phyloP scores from a whole-genome alignment of 2,329 filamentous ascomycete species.

The Alternaria atra region DNA sequence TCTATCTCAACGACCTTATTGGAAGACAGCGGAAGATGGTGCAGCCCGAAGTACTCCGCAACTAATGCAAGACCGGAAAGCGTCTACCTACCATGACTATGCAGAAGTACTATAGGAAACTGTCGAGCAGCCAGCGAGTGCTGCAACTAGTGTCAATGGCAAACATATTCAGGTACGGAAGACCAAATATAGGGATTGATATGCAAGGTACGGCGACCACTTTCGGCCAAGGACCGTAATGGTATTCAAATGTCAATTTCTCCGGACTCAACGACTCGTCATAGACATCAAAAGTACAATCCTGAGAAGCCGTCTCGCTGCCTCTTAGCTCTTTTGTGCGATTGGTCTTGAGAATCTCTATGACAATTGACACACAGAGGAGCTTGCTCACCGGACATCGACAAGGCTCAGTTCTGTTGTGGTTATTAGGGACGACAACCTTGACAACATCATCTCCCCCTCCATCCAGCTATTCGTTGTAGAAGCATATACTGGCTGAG shows the following conservation, averaged over 20 bases:
- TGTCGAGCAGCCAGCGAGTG: not conserved
- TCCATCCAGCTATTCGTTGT: not conserved
- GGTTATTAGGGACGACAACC: not conserved
- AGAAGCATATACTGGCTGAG: not conserved
- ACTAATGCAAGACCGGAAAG: not conserved
- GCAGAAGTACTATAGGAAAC: not conserved
- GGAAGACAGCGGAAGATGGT: constrained; percentile 11
- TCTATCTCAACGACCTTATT: not conserved
- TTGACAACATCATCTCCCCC: not conserved
- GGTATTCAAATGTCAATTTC: not conserved
- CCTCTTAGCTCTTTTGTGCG: not conserved
- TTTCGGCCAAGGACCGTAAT: not conserved
- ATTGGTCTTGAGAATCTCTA: not conserved
- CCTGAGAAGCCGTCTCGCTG: not conserved
- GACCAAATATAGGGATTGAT: not conserved
- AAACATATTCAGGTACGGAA: not conserved
- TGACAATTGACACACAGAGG: not conserved
- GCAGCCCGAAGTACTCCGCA: constrained; percentile 10
- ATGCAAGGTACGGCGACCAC: not conserved
- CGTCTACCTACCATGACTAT: not conserved
- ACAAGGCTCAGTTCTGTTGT: not conserved
- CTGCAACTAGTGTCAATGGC: not conserved
- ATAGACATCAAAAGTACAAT: not conserved
- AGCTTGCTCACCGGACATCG: not conserved
- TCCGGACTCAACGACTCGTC: not conserved